Percentiles rank a stretch among this genome's conserved stretches.
These are phyloP conservation scores for Platismatia glauca DNA, from an alignment of 495 filamentous ascomycete genomes.

Conservation along the genomic window DNA sequence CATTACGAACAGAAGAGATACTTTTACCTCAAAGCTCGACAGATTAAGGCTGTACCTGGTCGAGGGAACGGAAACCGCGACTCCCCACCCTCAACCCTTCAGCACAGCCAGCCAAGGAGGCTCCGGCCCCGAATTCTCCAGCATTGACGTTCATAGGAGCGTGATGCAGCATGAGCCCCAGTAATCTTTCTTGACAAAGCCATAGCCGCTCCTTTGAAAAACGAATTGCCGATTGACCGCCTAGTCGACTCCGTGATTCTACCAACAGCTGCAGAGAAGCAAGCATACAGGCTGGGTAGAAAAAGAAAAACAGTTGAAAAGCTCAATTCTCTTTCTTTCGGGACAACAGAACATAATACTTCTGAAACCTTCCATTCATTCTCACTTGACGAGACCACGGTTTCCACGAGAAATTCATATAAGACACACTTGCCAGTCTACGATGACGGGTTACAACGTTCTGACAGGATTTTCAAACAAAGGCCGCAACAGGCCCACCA, in stretches of 20 bases:
- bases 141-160: not conserved
- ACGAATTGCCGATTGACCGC: not conserved
- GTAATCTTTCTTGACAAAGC: not conserved
- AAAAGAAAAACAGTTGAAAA: not conserved
- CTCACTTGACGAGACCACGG: not conserved
- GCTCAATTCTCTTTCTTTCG: not conserved
- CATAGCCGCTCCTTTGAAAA: not conserved
- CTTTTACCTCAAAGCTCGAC: not conserved
- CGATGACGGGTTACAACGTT: constrained; percentile 3
- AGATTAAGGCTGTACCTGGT: not conserved
- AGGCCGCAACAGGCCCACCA: constrained; percentile 2
- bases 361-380: not conserved
- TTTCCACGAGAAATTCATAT: not conserved
- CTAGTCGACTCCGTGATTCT: not conserved
- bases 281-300: not conserved
- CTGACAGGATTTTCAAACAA: constrained; percentile 5
- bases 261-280: not conserved
- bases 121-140: not conserved
- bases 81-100: not conserved
- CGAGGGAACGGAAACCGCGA: not conserved
- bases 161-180: not conserved
- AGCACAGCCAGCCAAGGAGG: not conserved
- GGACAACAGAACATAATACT: not conserved
- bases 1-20: not conserved
- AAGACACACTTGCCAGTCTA: not conserved